Evolutionary conservation across 1,284 basidiomycete species (phyloP).

Genomic region (Cutaneotrichosporon sp.): DNA sequence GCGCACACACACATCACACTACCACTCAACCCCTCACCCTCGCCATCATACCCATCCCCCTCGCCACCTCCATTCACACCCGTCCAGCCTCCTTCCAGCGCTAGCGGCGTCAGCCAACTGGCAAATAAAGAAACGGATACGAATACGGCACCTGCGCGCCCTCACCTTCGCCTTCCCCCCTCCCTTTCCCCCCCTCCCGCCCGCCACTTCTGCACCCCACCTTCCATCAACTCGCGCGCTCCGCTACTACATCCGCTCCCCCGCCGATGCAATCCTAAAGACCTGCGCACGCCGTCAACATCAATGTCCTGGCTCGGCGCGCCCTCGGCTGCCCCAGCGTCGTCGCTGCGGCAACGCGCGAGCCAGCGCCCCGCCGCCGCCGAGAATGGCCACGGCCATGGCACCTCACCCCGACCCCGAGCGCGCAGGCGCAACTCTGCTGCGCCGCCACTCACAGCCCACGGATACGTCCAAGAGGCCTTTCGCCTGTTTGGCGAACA

Average conservation of each 20-base stretch:
- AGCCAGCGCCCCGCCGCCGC: slow-evolving; percentile 7
- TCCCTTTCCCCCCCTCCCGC: background rate
- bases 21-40: background rate
- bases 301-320: slow-evolving; percentile 28
- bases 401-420: background rate
- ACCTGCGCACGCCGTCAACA: slow-evolving; percentile 1
- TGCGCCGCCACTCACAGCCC: slow-evolving; percentile 20
- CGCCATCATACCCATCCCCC: background rate
- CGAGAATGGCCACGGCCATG: slow-evolving; percentile 2
- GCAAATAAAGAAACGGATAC: background rate
- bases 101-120: background rate
- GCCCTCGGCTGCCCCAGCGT: slow-evolving; percentile 10
- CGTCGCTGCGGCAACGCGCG: slow-evolving; percentile 20
- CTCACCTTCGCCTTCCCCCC: background rate
- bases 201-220: background rate
- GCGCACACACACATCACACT: background rate
- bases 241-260: background rate
- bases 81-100: background rate
- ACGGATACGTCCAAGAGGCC: slow-evolving; percentile 18
- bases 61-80: background rate
- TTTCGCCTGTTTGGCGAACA: slow-evolving; percentile 52
- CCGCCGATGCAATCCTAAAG: background rate
- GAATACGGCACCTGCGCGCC: background rate
- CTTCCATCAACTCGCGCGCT: slow-evolving; percentile 2
- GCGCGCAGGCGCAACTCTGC: background rate